Conservation (phyloP, 257 asterid species). For the Rehmannia glutinosa region DNA sequence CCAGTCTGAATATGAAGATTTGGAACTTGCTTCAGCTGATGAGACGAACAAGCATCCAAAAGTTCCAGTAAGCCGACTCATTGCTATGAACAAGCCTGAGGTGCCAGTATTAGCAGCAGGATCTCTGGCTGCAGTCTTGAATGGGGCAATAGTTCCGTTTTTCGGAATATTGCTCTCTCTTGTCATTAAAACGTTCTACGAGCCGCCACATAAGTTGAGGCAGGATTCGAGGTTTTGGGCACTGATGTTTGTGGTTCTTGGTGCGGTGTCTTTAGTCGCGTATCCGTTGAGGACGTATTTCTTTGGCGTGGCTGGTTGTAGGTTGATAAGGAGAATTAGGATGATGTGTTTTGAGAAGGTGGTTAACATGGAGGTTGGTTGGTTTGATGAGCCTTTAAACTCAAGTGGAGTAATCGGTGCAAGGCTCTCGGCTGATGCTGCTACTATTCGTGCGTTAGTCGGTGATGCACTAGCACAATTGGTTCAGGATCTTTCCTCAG, state of each 20-base stretch:
- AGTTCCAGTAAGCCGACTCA: constrained; percentile 57
- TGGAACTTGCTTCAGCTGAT: constrained; percentile 29
- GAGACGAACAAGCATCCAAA: constrained; percentile 31
- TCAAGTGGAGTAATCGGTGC: constrained; percentile 88
- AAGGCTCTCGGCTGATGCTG: constrained; percentile 86
- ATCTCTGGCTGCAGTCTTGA: constrained; percentile 50
- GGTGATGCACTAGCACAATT: constrained; percentile 88
- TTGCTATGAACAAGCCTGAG: constrained; percentile 76
- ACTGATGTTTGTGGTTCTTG: constrained; percentile 64
- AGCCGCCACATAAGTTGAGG: constrained; percentile 46
- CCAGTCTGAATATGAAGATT: constrained; percentile 38
- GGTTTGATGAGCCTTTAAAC: constrained; percentile 80
- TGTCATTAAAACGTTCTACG: constrained; percentile 58
- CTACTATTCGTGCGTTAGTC: constrained; percentile 66
- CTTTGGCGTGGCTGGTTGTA: constrained; percentile 80
- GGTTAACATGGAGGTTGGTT: constrained; percentile 77
- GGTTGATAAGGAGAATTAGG: constrained; percentile 66
- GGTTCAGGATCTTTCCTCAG: constrained; percentile 72
- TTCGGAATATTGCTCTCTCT: constrained; percentile 65
- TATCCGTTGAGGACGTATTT: constrained; percentile 77
- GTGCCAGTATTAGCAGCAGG: constrained; percentile 48
- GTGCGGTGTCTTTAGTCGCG: constrained; percentile 54
- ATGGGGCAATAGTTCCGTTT: constrained; percentile 70
- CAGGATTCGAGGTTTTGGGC: constrained; percentile 76
- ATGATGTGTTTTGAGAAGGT: constrained; percentile 84